Base-by-base conservation (phyloP, 345 rosid genomes). In the Anacardium occidentale region DNA sequence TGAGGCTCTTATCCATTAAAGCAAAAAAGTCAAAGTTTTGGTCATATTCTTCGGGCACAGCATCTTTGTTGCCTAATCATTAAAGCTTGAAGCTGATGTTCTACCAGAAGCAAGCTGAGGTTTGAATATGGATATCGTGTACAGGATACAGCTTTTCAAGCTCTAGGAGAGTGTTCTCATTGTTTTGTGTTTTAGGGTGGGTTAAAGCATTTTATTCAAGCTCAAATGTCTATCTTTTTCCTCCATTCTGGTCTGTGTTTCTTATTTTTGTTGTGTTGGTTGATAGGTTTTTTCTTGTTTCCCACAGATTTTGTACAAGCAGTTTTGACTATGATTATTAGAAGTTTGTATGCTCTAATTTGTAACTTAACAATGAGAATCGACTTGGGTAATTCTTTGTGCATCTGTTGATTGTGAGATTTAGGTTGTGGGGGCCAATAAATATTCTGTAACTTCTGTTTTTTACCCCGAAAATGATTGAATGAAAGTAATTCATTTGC, bases 31-130 rank as follows among this genome's bases (percentile, higher is more conserved):
- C 65, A 54, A 69, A 37, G 70, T 62, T 76, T 63, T 70, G 74
- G 76, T 75, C 76, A 58, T 47, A 50, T 76, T 67, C 78, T 69
- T 68, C 66, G 20, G 80, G 57, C 80, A 57, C 63, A 72, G 53
- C 78, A 64, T 58, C 54, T 13, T 14, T 56, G 62, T 57, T 62
- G 69, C 72, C 69, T 17, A 56, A 70, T 71, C 62, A 57, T 67
- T 59, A 67, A 75, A 75, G 77, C 75, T 74, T 54, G 77, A 50
- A 74, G 78, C 65, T 60, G 53, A 34, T 74, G 55, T 51, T 68
- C 71, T 69, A 66, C 20, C 26, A 55, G 18, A 58, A 66, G 21
- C 11, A 17, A 25, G 13, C 40, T 50, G 65, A 21, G 34, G 53
- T 76, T 68, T 73, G 71, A 51, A 59, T 70, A 24, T 51, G 56